Evolutionary conservation across 768 basidiomycete species (phyloP).

Genomic region (Collybia sp.): DNA sequence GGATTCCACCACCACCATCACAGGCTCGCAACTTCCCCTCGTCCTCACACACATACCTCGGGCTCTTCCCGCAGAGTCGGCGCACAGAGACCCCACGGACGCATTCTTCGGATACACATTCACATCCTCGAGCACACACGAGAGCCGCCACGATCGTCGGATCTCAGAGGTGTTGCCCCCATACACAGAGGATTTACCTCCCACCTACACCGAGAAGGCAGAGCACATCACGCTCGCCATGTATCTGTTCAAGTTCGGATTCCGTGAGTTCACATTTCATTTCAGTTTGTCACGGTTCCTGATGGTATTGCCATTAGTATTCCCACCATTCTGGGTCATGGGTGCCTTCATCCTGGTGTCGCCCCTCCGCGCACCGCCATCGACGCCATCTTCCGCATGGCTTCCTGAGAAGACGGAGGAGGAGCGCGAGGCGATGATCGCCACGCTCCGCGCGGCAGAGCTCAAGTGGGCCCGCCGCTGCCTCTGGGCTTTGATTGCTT

Average conservation of each 20-base stretch:
- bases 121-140: conserved; percentile 25
- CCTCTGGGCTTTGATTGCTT: conserved; percentile 44
- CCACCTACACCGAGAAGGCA: conserved; percentile 26
- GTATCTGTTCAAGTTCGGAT: conserved; percentile 61
- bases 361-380: conserved; percentile 40
- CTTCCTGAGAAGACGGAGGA: conserved; percentile 50
- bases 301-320: conserved; percentile 32
- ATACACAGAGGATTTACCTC: conserved; percentile 39
- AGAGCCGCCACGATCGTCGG: conserved; percentile 37
- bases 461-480: conserved; percentile 55
- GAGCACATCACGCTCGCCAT: conserved; percentile 54
- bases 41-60: conserved; percentile 15
- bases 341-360: conserved; percentile 52
- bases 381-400: conserved; percentile 35
- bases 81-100: conserved; percentile 19
- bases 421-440: conserved; percentile 42
- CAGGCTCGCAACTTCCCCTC: neutral
- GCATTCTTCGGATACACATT: conserved; percentile 34
- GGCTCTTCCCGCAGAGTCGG: conserved; percentile 9
- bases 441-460: conserved; percentile 42
- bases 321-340: conserved; percentile 59
- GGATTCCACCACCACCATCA: neutral
- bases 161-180: conserved; percentile 32
- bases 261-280: conserved; percentile 35
- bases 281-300: conserved; percentile 3